A percentile compares a stretch with the other conserved stretches of the same genome.
Evolutionary conservation across 2,329 filamentous ascomycete genomes (phyloP).

Genomic region (Xylaria sp.): DNA sequence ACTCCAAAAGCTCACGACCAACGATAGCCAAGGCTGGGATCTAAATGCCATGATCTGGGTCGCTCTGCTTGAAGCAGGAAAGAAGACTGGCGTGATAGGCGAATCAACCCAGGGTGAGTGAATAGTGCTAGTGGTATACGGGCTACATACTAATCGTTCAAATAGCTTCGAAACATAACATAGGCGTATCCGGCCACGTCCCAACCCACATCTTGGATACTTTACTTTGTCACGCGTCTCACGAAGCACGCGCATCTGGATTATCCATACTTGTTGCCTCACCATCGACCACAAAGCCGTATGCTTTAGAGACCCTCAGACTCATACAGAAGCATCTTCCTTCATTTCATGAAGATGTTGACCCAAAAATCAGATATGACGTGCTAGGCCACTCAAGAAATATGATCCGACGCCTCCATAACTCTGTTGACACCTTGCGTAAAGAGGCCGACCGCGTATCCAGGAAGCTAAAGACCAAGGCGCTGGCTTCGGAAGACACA

Average conservation of each 20-base stretch:
- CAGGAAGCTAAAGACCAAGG: slow-evolving; percentile 48
- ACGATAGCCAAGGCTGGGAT: slow-evolving; percentile 59
- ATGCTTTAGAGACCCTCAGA: slow-evolving; percentile 70
- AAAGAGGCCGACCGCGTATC: slow-evolving; percentile 49
- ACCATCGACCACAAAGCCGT: slow-evolving; percentile 77
- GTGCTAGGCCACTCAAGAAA: slow-evolving; percentile 78
- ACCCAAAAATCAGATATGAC: slow-evolving; percentile 87
- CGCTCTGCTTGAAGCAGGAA: slow-evolving; percentile 75
- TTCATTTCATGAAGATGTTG: slow-evolving; percentile 82
- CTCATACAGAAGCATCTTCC: slow-evolving; percentile 74
- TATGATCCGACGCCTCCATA: slow-evolving; percentile 80
- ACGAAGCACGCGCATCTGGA: slow-evolving; percentile 79
- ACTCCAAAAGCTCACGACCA: slow-evolving; percentile 59
- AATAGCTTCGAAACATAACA: slow-evolving; percentile 42
- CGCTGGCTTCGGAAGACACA: neutral
- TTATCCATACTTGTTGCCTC: slow-evolving; percentile 84
- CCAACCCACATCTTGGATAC: slow-evolving; percentile 60
- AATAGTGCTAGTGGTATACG: slow-evolving; percentile 28
- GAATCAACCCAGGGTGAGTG: slow-evolving; percentile 65
- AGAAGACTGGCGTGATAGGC: slow-evolving; percentile 75
- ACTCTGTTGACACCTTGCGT: slow-evolving; percentile 68
- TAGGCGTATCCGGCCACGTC: slow-evolving; percentile 50
- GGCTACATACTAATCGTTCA: slow-evolving; percentile 27
- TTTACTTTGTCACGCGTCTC: slow-evolving; percentile 66
- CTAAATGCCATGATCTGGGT: slow-evolving; percentile 70